Evolutionary conservation across 2,329 filamentous ascomycete genomes (phyloP), one percentile per base, ranked within the genome.

Genomic region (Arthroderma uncinatum): DNA sequence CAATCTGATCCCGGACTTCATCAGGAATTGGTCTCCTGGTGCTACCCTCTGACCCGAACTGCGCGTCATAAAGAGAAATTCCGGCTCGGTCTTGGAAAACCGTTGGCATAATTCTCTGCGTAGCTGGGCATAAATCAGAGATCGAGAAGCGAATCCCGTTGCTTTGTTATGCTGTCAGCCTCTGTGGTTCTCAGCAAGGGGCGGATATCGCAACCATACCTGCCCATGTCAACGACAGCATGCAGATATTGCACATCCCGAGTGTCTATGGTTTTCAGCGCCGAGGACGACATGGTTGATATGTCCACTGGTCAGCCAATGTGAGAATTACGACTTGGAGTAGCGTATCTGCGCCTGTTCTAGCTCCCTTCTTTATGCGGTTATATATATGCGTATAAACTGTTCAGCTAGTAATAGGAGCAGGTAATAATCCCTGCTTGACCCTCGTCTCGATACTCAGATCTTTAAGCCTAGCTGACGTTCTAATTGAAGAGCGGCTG

Each of bases 131-230:
- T n/a, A 94, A 78, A 62, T 89, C 84, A 7, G 89, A 88, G 65
- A 95, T 89, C 47, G 89, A 92, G 76, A 95, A 95, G 57, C 91
- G 88, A 65, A 95, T 92, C 65, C 90, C 91, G 76, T 95, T 96
- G 76, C 89, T 71, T 21, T 40, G 89, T 58, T 23, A 65, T 39
- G 10, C 30, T 8, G 34, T 33, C 7, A 57, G 53, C 21, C 21
- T 9, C 3, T 8, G 8, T 6, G 33, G 6, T 34, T 12, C 12
- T 34, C 33, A 34, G 33, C 33, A 34, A 34, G 6, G 33, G 33
- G 12, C 33, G 12, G 33, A 12, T 34, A 5, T 34, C 33, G 33
- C 33, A 34, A 12, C 33, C 33, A 34, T 48, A 48, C 44, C 44
- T 48, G 44, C 44, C 44, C 44, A 48, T 48, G 44, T 53, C 50